Base-by-base conservation (phyloP, 306 rosid genomes). In the Morella rubra region DNA sequence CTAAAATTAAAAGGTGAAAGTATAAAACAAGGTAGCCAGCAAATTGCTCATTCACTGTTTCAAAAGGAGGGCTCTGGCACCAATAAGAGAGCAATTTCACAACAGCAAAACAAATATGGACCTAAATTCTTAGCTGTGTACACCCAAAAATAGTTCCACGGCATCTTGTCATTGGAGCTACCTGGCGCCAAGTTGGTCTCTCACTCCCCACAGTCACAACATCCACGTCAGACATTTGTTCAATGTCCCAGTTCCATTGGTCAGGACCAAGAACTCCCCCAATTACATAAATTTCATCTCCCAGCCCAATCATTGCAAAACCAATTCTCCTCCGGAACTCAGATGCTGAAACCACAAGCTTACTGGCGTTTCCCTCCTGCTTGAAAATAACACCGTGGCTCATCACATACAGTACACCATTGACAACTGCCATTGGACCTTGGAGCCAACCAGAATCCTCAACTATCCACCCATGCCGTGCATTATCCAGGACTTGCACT, bases 231-330 rank as follows among this genome's bases (percentile, higher is more conserved):
- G 97, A 86, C 80, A 90, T 83, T n/a, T 96, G 96, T 77, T 87
- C 78, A 73, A 96, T 82, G 51, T 87, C 96, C 90, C 93, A 89
- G 77, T 87, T 90, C 89, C 81, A 87, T 56, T 87, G 86, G 66
- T 89, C 96, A 40, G 99, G 97, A 49, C 96, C 92, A 53, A 91
- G 90, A 77, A 92, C 83, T 7, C 99, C 99, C 69, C 99, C 99
- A 14, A 96, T 86, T 79, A 96, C 86, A 47, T 91, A 96, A 32
- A 96, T 79, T 42, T 91, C 96, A 45, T 86, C 94, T 54, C 88
- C 86, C 9, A 91, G 81, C 58, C 98, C 89, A 20, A 79, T 82
- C 98, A 96, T 96, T 22, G 93, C 98, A 80, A 83, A 89, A 74
- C 99, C 98, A 56, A 96, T 87, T 83, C 98, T 89, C 83, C 79